Evolutionary conservation across 2,329 filamentous ascomycete species (phyloP).

Genomic region (Colletotrichum limetticola): DNA sequence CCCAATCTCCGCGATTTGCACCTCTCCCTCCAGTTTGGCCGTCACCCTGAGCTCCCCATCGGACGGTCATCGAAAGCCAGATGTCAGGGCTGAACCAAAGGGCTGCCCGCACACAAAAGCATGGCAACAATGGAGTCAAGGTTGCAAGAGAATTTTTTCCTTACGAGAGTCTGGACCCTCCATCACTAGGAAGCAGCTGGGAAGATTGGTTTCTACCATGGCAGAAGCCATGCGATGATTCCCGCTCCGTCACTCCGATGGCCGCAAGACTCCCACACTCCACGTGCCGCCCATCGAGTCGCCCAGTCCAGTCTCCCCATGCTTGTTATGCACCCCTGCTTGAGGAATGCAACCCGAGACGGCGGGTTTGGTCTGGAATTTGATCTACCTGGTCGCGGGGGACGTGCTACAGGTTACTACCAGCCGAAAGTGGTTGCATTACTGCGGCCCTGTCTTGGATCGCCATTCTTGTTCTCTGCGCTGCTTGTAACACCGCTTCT

Average conservation of each 20-base stretch:
- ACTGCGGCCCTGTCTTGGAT: constrained; percentile 9
- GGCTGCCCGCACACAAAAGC: neutral
- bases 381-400: constrained; percentile 12
- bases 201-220: neutral
- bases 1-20: constrained; percentile 30
- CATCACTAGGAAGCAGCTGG: neutral
- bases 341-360: constrained; percentile 18
- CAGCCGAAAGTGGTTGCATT: constrained; percentile 14
- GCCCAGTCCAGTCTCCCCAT: neutral
- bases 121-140: constrained; percentile 5
- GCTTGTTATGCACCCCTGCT: constrained; percentile 16
- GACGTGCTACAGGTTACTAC: constrained; percentile 15
- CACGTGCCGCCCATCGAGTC: constrained; percentile 13
- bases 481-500: neutral
- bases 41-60: constrained; percentile 5
- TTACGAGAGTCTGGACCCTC: constrained; percentile 12
- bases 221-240: neutral
- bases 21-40: constrained; percentile 11
- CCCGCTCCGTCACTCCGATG: neutral
- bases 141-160: constrained; percentile 4
- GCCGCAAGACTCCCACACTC: constrained; percentile 2
- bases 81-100: neutral
- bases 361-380: constrained; percentile 19
- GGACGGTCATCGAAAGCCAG: neutral
- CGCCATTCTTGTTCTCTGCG: neutral